A percentile compares a stretch with the other conserved stretches of the same genome.
Evolutionary conservation across 2,329 filamentous ascomycete genomes (phyloP).

Genomic region (Dendrostoma leiphaemia): DNA sequence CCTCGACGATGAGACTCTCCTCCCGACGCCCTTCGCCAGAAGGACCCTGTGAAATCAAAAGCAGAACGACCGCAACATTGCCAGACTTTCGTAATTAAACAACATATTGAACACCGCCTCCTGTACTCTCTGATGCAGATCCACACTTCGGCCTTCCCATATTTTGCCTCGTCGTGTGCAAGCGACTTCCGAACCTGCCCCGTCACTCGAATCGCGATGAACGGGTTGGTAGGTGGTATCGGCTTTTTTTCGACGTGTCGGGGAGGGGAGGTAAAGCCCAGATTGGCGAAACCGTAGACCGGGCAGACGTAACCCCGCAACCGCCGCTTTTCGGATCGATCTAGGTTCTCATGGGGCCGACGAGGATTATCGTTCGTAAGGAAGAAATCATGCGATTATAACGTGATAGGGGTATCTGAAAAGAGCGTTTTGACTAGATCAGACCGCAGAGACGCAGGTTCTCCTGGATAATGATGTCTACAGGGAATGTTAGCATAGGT

Average conservation of each 20-base stretch:
- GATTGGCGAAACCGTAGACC: slow-evolving; percentile 9
- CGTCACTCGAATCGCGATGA: slow-evolving; percentile 12
- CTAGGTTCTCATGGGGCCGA: slow-evolving; percentile 16
- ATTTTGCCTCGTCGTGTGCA: slow-evolving; percentile 17
- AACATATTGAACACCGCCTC: slow-evolving; percentile 46
- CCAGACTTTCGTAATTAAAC: slow-evolving; percentile 41
- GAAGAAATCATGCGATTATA: slow-evolving; percentile 22
- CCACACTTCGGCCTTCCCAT: slow-evolving; percentile 14
- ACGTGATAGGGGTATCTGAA: slow-evolving; percentile 20
- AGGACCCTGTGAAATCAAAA: slow-evolving; percentile 5
- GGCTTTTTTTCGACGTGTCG: slow-evolving; percentile 13
- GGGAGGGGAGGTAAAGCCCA: slow-evolving; percentile 6
- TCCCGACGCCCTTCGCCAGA: slow-evolving; percentile 16
- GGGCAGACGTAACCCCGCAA: slow-evolving; percentile 9
- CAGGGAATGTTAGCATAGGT: slow-evolving; percentile 38
- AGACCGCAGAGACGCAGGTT: slow-evolving; percentile 95
- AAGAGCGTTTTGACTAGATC: slow-evolving; percentile 55
- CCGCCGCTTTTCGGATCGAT: slow-evolving; percentile 6
- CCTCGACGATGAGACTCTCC: not conserved
- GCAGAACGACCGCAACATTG: slow-evolving; percentile 18
- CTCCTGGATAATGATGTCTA: slow-evolving; percentile 99
- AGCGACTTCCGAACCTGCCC: slow-evolving; percentile 14
- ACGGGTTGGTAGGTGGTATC: slow-evolving; percentile 15
- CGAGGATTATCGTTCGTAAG: slow-evolving; percentile 20
- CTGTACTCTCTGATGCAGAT: slow-evolving; percentile 21